A percentile compares a stretch with the other conserved stretches of the same genome.
Conservation (phyloP, 768 basidiomycete species). For the Psilocybe azurescens region DNA sequence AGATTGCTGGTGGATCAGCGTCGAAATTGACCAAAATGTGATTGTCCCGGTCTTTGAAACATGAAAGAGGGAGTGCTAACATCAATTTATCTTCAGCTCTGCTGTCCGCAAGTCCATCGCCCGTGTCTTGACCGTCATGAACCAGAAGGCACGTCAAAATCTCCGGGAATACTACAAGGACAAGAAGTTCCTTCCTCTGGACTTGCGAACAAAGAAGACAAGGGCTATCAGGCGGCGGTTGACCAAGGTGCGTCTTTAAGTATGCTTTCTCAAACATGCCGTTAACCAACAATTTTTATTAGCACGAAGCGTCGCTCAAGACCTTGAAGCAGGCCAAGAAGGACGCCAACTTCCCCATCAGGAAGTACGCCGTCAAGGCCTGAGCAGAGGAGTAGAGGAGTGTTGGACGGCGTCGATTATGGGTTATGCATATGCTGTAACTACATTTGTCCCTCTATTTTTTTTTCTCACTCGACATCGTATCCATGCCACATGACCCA, state of each 20-base stretch:
- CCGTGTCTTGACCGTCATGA: constrained; percentile 97
- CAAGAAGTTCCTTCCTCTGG: constrained; percentile 96
- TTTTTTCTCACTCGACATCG: constrained; percentile 28
- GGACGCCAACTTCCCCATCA: constrained; percentile 89
- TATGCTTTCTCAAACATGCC: background rate
- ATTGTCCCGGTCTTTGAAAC: constrained; percentile 33
- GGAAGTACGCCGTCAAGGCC: constrained; percentile 97
- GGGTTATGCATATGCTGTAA: constrained; percentile 26
- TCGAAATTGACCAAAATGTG: constrained; percentile 98
- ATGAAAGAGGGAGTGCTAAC: background rate
- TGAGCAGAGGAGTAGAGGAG: constrained; percentile 39
- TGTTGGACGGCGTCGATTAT: constrained; percentile 22
- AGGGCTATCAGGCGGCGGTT: constrained; percentile 96
- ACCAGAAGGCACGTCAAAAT: constrained; percentile 97
- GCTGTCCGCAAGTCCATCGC: constrained; percentile 98
- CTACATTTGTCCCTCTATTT: constrained; percentile 27
- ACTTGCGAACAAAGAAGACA: constrained; percentile 97
- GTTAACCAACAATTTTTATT: constrained; percentile 6
- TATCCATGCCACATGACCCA: constrained; percentile 22
- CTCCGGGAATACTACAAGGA: constrained; percentile 97
- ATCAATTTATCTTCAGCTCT: constrained; percentile 56
- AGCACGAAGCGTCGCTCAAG: constrained; percentile 87
- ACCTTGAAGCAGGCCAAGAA: constrained; percentile 95
- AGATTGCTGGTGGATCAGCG: constrained; percentile 94
- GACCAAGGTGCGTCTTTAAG: constrained; percentile 70